These are phyloP conservation scores for Santalum album DNA, from an alignment of 164 flowering plant genomes.

Conservation along the genomic window DNA sequence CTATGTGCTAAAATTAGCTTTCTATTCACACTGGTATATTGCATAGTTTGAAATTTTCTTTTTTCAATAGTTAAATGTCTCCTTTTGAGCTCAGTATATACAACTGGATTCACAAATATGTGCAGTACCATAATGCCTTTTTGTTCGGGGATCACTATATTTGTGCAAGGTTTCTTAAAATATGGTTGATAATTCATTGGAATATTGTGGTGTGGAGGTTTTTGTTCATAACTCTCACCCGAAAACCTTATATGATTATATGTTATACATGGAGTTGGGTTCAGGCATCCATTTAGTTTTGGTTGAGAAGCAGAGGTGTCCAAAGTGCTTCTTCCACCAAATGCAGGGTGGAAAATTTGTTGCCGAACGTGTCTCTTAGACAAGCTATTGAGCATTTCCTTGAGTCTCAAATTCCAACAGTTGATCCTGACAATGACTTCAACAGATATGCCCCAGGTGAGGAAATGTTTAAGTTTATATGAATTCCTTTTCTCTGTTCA, in stretches of 20 bases:
- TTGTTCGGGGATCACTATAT: too few species aligned
- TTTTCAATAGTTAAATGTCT: background rate
- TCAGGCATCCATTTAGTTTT: constrained; percentile 50
- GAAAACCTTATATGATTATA: background rate
- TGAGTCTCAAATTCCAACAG: constrained; percentile 38
- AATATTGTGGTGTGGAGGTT: too few species aligned
- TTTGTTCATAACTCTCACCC: too few species aligned
- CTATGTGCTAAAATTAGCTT: background rate
- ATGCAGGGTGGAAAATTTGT: constrained; percentile 47
- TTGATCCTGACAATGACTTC: constrained; percentile 36
- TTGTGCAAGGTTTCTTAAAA: too few species aligned
- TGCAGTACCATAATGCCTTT: too few species aligned
- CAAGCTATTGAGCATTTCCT: constrained; percentile 65
- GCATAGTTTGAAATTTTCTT: too few species aligned
- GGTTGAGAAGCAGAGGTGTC: constrained; percentile 48
- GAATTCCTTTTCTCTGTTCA: too few species aligned
- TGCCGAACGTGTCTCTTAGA: constrained; percentile 67
- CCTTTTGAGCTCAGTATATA: background rate
- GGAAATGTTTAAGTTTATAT: background rate
- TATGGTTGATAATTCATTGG: too few species aligned
- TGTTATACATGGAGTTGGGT: constrained; percentile 4
- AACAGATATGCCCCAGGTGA: constrained; percentile 58
- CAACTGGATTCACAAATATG: background rate
- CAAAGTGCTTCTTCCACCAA: constrained; percentile 54
- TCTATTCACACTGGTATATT: background rate